These are phyloP conservation scores for Raphanus hybrid DNA, from an alignment of 441 rosid genomes.

Conservation along the genomic window DNA sequence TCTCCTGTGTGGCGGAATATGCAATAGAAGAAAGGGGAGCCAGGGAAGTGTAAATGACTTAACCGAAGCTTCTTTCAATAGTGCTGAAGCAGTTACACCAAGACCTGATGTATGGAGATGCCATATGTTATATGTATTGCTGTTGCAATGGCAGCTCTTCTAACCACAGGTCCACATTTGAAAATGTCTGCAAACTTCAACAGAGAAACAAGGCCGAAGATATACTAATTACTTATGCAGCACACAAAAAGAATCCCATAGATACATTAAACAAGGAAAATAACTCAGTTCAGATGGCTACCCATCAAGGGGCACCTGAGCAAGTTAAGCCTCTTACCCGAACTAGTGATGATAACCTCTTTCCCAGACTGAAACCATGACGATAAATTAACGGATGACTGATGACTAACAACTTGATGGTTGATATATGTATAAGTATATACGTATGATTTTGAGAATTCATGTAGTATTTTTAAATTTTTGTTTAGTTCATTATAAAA, in stretches of 20 bases:
- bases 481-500: too few relatives aligned
- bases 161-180: constrained; percentile 40
- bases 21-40: constrained; percentile 63
- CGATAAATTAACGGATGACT: too few relatives aligned
- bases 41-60: constrained; percentile 69
- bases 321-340: too few relatives aligned
- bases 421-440: too few relatives aligned
- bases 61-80: constrained; percentile 89
- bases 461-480: too few relatives aligned
- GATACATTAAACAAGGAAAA: background rate
- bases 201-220: background rate
- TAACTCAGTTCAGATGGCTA: too few relatives aligned
- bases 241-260: constrained; percentile 10
- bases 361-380: too few relatives aligned
- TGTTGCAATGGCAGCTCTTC: constrained; percentile 97
- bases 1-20: constrained; percentile 53
- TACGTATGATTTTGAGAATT: too few relatives aligned
- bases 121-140: constrained; percentile 95
- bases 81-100: constrained; percentile 62
- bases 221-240: constrained; percentile 7
- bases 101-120: constrained; percentile 96
- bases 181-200: constrained; percentile 16
- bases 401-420: too few relatives aligned
- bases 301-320: too few relatives aligned
- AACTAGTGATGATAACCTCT: too few relatives aligned